A percentile compares a stretch with the other conserved stretches of the same genome.
phyloP scores from a whole-genome alignment of 1,284 basidiomycete species.

The Thecaphora thlaspeos region DNA sequence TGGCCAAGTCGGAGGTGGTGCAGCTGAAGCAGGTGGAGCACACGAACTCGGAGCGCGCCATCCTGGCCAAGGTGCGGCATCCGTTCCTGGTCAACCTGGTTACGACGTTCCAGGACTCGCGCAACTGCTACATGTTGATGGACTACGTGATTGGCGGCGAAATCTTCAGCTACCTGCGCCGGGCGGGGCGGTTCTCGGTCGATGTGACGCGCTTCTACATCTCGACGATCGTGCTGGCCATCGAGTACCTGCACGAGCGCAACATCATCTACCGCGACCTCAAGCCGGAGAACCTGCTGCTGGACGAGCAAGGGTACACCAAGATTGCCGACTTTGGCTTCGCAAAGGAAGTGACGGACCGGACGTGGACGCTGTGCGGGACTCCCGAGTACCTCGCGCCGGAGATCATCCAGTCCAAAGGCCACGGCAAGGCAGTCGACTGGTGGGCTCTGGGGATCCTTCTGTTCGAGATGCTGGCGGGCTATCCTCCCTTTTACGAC shows the following conservation, averaged over 20 bases:
- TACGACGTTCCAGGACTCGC: conserved; percentile 58
- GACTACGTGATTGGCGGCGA: conserved; percentile 64
- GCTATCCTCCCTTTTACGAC: conserved; percentile 56
- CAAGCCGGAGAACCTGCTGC: conserved; percentile 55
- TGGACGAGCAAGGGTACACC: conserved; percentile 41
- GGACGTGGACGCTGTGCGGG: conserved; percentile 53
- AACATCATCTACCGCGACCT: conserved; percentile 55
- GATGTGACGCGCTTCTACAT: conserved; percentile 64
- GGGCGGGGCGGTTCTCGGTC: conserved; percentile 60
- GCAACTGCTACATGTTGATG: conserved; percentile 64
- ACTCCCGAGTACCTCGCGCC: conserved; percentile 56
- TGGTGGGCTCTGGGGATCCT: conserved; percentile 56
- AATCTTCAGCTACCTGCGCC: conserved; percentile 62
- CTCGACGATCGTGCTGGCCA: conserved; percentile 62
- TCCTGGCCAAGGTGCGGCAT: conserved; percentile 56
- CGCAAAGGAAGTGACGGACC: conserved; percentile 46
- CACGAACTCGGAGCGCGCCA: conserved; percentile 63
- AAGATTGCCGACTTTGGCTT: conserved; percentile 56
- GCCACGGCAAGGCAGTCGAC: conserved; percentile 50
- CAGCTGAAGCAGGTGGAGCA: conserved; percentile 64
- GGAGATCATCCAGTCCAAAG: conserved; percentile 53
- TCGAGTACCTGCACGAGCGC: conserved; percentile 50
- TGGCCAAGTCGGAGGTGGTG: conserved; percentile 63
- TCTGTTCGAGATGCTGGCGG: conserved; percentile 52
- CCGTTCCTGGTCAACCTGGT: conserved; percentile 53